Percentiles rank a stretch among this genome's conserved stretches.
Evolutionary conservation across 1,139 yeast species (phyloP).

Genomic region (Kazachstania sp.): DNA sequence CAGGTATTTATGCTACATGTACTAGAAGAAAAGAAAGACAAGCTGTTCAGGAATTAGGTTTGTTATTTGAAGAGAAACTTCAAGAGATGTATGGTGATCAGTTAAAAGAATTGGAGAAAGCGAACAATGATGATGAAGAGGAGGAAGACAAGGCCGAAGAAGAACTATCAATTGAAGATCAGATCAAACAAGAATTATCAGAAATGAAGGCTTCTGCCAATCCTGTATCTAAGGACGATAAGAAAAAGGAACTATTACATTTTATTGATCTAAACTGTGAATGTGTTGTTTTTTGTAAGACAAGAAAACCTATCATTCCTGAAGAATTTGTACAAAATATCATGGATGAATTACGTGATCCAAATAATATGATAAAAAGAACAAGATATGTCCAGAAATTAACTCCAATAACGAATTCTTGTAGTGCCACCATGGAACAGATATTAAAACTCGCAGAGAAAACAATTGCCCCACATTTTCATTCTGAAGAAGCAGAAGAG

Average conservation of each 20-base stretch:
- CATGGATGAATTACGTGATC: conserved; percentile 50
- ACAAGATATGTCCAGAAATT: conserved; percentile 71
- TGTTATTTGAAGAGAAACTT: conserved; percentile 51
- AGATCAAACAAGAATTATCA: conserved; percentile 58
- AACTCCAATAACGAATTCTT: conserved; percentile 72
- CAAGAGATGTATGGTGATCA: conserved; percentile 45
- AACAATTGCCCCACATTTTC: conserved; percentile 64
- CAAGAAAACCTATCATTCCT: conserved; percentile 71
- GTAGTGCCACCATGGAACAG: conserved; percentile 64
- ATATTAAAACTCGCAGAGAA: conserved; percentile 46
- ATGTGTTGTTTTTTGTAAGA: conserved; percentile 75
- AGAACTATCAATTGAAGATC: conserved; percentile 61
- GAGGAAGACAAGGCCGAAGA: conserved; percentile 28
- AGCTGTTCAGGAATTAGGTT: conserved; percentile 64
- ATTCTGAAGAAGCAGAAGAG: conserved; percentile 37
- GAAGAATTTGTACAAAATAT: conserved; percentile 55
- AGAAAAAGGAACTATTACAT: conserved; percentile 43
- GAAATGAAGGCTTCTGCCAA: conserved; percentile 38
- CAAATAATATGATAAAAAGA: conserved; percentile 38
- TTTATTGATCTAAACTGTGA: conserved; percentile 73
- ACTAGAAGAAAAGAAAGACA: conserved; percentile 66
- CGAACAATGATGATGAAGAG: conserved; percentile 31
- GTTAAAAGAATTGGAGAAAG: conserved; percentile 31
- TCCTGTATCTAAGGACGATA: conserved; percentile 27
- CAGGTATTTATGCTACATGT: conserved; percentile 84